Conservation (phyloP, 306 rosid genomes). For the Quercus cerris region DNA sequence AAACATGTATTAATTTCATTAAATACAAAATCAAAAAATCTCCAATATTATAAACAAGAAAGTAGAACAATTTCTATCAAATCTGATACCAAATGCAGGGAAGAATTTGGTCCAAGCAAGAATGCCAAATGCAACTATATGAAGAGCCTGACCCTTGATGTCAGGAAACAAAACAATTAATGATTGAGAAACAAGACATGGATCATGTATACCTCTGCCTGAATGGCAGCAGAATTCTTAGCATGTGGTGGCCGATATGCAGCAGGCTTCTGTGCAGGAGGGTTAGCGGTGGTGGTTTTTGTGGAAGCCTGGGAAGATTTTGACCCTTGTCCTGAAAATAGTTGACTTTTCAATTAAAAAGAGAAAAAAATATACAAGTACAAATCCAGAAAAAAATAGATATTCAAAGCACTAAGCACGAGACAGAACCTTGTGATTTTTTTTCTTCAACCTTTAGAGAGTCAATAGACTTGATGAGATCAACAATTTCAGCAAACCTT, state of each 20-base stretch:
- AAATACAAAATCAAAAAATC: background rate
- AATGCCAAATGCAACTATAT: background rate
- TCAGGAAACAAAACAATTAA: background rate
- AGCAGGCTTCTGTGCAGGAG: constrained; percentile 69
- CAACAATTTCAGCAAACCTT: constrained; percentile 61
- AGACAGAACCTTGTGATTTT: constrained; percentile 60
- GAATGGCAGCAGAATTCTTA: constrained; percentile 68
- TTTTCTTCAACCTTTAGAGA: constrained; percentile 53
- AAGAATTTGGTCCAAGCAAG: background rate
- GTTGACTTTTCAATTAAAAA: constrained; percentile 16
- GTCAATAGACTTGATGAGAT: constrained; percentile 58
- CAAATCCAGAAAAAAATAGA: constrained; percentile 1
- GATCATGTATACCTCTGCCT: constrained; percentile 68
- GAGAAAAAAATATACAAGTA: background rate
- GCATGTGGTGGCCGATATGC: constrained; percentile 97
- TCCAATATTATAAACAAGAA: background rate
- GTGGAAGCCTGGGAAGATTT: constrained; percentile 42
- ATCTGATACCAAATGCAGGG: background rate
- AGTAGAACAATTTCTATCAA: background rate
- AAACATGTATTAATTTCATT: background rate
- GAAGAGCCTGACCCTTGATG: background rate
- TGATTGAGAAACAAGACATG: background rate
- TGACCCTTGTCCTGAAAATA: constrained; percentile 57
- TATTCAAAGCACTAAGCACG: constrained; percentile 6
- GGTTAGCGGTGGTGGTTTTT: constrained; percentile 43